A percentile compares a stretch with the other conserved stretches of the same genome.
These are phyloP conservation scores for Immersiporthe knoxdaviesiana DNA, from an alignment of 2,329 filamentous ascomycete genomes.

Conservation along the genomic window DNA sequence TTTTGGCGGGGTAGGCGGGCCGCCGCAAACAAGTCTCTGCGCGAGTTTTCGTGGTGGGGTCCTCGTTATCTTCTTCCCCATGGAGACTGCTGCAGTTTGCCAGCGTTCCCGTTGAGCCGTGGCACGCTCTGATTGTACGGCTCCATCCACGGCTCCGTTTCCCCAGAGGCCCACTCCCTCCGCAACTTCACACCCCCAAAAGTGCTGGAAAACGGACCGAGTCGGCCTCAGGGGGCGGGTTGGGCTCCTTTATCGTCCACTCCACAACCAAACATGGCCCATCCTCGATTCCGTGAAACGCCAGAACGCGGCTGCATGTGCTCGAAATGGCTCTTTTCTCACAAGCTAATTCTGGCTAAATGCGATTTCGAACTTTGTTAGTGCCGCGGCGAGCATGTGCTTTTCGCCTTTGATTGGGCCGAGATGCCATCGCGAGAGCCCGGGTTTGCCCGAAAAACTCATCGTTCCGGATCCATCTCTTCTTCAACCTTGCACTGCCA, in stretches of 20 bases:
- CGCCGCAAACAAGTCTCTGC: conserved; percentile 12
- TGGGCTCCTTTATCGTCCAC: conserved; percentile 7
- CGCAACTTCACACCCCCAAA: conserved; percentile 26
- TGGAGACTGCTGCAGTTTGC: conserved; percentile 24
- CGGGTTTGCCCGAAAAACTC: conserved; percentile 27
- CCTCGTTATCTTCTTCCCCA: conserved; percentile 16
- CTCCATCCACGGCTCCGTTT: conserved; percentile 21
- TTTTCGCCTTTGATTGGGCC: conserved; percentile 9
- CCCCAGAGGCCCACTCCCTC: conserved; percentile 25
- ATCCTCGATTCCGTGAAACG: neutral
- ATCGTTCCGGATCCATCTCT: conserved; percentile 3
- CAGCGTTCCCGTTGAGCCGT: conserved; percentile 22
- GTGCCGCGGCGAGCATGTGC: conserved; percentile 3
- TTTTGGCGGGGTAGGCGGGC: conserved; percentile 21
- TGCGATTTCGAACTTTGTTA: neutral
- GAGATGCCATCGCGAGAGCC: conserved; percentile 8
- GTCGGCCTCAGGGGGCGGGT: conserved; percentile 8
- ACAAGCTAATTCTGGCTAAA: conserved; percentile 18
- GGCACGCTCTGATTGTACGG: conserved; percentile 24
- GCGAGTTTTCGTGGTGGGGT: conserved; percentile 14
- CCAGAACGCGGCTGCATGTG: conserved; percentile 21
- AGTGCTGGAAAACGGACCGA: conserved; percentile 28
- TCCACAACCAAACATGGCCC: conserved; percentile 8
- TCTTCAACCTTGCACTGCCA: conserved; percentile 21
- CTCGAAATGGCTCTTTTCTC: conserved; percentile 10